Evolutionary conservation across 768 basidiomycete genomes (phyloP).

Genomic region (Russula sp.): DNA sequence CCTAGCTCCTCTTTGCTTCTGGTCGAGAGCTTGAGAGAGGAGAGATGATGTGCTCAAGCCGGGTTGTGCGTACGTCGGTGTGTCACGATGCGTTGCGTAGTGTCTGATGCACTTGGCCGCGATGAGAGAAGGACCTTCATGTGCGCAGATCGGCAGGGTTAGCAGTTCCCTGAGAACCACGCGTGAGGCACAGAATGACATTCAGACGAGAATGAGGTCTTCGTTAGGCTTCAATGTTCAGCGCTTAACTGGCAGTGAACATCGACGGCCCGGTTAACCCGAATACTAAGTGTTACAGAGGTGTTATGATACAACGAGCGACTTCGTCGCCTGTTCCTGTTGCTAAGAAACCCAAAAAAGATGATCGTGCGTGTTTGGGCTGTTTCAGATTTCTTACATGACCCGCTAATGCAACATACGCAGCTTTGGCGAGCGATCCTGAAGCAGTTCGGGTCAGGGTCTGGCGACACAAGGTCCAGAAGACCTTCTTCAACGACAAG

Average conservation of each 20-base stretch:
- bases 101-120: conserved; percentile 5
- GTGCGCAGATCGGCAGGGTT: not conserved
- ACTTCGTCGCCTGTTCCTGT: conserved; percentile 59
- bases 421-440: conserved; percentile 50
- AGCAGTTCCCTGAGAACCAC: not conserved
- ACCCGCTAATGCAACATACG: conserved; percentile 31
- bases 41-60: conserved; percentile 45
- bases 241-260: not conserved
- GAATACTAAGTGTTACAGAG: not conserved
- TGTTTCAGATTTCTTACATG: not conserved
- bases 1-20: conserved; percentile 44
- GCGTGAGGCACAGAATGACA: conserved; percentile 14
- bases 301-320: conserved; percentile 34
- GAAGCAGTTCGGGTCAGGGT: conserved; percentile 77
- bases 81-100: conserved; percentile 24
- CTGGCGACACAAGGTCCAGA: conserved; percentile 91
- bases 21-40: conserved; percentile 64
- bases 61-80: conserved; percentile 8
- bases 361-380: conserved; percentile 58
- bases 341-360: conserved; percentile 62
- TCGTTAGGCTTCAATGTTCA: not conserved
- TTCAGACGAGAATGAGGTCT: not conserved
- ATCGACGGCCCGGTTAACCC: conserved; percentile 4
- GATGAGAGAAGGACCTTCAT: not conserved
- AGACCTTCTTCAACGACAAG: conserved; percentile 72